A percentile compares a stretch with the other conserved stretches of the same genome.
These are phyloP conservation scores for Gnaphalium uliginosum DNA, from an alignment of 129 eudicot genomes.

Conservation along the genomic window DNA sequence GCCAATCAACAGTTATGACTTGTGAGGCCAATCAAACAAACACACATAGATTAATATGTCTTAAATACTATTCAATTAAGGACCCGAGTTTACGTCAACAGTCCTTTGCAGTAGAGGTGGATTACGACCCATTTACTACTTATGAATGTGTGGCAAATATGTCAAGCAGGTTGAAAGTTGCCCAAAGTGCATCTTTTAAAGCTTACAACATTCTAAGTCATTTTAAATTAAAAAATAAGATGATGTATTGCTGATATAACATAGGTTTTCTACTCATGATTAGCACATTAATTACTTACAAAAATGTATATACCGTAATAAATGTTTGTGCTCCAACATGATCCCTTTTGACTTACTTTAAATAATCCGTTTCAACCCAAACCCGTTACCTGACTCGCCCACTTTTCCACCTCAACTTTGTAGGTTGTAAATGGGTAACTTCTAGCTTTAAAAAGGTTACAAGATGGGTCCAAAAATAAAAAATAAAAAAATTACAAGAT, in stretches of 20 bases:
- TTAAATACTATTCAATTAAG: constrained; percentile 11
- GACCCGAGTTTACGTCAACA: neutral
- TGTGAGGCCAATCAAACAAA: constrained; percentile 3
- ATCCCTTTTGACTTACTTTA: neutral
- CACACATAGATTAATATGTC: constrained; percentile 9
- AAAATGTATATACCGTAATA: neutral
- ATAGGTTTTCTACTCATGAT: neutral
- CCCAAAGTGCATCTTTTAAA: neutral
- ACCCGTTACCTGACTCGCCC: neutral
- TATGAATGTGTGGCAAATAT: neutral
- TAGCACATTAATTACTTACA: neutral
- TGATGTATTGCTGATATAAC: neutral
- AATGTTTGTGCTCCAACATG: neutral
- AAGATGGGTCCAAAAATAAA: neutral
- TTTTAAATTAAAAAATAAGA: neutral
- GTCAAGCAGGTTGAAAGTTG: neutral
- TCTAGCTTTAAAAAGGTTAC: constrained; percentile 20
- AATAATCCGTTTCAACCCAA: neutral
- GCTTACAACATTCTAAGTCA: neutral
- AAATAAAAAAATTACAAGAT: neutral
- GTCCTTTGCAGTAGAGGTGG: neutral
- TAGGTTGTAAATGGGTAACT: neutral
- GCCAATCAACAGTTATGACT: constrained; percentile 2
- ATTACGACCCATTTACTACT: neutral
- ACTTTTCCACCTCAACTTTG: neutral